Evolutionary conservation across 1,284 basidiomycete genomes (phyloP), one percentile per base, ranked within the genome.

Genomic region (Peniophora sp.): DNA sequence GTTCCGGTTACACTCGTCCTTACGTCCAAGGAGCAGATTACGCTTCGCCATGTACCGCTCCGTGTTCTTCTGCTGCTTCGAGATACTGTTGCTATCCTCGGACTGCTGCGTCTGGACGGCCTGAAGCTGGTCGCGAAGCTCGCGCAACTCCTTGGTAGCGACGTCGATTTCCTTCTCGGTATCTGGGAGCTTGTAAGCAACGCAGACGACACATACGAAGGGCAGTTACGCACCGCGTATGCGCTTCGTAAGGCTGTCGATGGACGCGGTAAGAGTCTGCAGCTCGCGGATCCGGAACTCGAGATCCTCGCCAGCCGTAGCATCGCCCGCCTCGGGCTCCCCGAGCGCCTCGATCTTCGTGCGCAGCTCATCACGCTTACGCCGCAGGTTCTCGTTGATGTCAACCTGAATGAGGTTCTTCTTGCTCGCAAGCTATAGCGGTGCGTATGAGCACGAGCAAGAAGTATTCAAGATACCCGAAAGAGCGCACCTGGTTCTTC

Each of bases 31-130:
- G 12, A 98, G 72, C 70, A 95, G 88, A 63, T 93, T 88, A 43
- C 87, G 81, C 68, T 98, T 98, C 39, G 91, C 84, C 5, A 97
- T 78, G 66, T 96, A 97, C 24, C 95, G 82, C 62, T 99, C 96
- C 0, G 93, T 91, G 58, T 83, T 90, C 77, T 98, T 98, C 65
- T 97, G 93, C 57, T 96, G 89, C 55, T 85, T 83, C 24, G 90
- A 82, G 53, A 97, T 92, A 32, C 79, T 83, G 9, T 92, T 84
- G 35, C 79, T 85, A 57, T 94, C 92, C 61, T 97, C 94, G 0
- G 81, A 66, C 63, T 97, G 94, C 58, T 91, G 83, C 17, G 77
- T 77, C 59, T 95, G 88, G 3, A 87, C 70, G 56, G 79, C 80
- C 61, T 98, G 95, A 34, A 97, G 71, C 8, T 75, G 71, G 8